Evolutionary conservation across 805 yeast species (phyloP).

Genomic region (Saccharomycopsis capsularis): DNA sequence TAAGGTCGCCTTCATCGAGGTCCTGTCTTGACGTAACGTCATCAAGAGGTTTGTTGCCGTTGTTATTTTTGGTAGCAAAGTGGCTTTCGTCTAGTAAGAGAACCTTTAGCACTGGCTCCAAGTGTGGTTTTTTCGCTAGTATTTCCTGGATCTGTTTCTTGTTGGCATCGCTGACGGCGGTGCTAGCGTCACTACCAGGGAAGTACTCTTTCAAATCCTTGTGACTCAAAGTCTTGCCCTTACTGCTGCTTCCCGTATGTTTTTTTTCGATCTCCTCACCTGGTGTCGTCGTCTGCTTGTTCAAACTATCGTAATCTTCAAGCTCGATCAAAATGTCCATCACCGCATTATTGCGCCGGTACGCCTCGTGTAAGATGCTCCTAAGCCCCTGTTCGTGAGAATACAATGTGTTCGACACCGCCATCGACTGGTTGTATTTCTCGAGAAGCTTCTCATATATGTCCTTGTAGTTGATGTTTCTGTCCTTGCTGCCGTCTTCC

Average conservation of each 20-base stretch:
- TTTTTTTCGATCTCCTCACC: background rate
- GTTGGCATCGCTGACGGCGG: background rate
- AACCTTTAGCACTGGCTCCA: background rate
- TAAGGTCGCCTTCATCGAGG: background rate
- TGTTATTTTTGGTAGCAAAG: background rate
- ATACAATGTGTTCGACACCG: constrained; percentile 2
- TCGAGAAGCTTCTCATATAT: constrained; percentile 2
- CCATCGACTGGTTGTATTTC: constrained; percentile 4
- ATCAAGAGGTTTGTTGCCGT: background rate
- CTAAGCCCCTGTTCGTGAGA: constrained; percentile 10
- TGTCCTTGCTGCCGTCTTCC: background rate
- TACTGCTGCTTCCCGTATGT: background rate
- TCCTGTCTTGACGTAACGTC: too few species aligned
- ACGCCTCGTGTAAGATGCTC: background rate
- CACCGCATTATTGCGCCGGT: constrained; percentile 8
- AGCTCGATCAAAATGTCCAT: constrained; percentile 10
- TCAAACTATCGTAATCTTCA: background rate
- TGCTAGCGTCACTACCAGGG: background rate
- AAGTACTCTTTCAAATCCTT: too few species aligned
- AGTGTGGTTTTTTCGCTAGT: background rate
- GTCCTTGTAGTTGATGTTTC: constrained; percentile 3
- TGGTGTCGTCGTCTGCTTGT: background rate
- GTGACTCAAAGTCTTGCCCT: too few species aligned
- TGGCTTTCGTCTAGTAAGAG: background rate
- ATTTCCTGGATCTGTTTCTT: background rate